Evolutionary conservation across 192 early-diverging fungal genomes (phyloP), one percentile per base, ranked within the genome.

Genomic region (Coemansia sp.): DNA sequence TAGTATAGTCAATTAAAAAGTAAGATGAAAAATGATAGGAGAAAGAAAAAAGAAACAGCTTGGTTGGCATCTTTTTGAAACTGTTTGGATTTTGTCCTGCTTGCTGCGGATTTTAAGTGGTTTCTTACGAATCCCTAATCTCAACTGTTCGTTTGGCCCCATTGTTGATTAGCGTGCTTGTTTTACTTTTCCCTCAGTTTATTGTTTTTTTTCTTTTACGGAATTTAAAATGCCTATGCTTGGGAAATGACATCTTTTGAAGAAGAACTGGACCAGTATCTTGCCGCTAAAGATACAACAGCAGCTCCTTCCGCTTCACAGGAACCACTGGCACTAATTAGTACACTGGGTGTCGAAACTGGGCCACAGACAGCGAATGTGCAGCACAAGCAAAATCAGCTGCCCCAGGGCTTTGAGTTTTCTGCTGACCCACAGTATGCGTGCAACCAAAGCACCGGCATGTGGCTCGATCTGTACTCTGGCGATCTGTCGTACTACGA

Each of bases 381-480:
- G 20, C 43, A 46, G 26, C 21, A 26, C 48, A 51, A 23, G 9
- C 23, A 8, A 13, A 26, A 15, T 7, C 48, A 51, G 21, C 48
- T 63, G 8, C 72, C 64, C 13, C 55, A 59, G 12, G 77, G 72
- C 7, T 76, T 79, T 49, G 64, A 72, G n/a, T 30, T 71, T 28
- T 79, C 77, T 18, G 63, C 77, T 18, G 63, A 75, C 63, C 63
- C 74, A 31, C 73, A 68, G 59, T 81, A 85, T 64, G 74, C 80
- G 28, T 85, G 77, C 56, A 82, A 84, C 67, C 30, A 62, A 10
- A 58, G 75, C 39, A 79, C 30, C 15, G 72, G 78, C 23, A 33
- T 77, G 40, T 89, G 87, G 86, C 80, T 87, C 10, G 88, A 89
- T 51, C 65, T 72, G 10, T 30, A 72, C 28, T 81, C 85, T 4